These are phyloP conservation scores for Trametes versicolor DNA, from an alignment of 1,284 basidiomycete genomes.

Conservation along the genomic window DNA sequence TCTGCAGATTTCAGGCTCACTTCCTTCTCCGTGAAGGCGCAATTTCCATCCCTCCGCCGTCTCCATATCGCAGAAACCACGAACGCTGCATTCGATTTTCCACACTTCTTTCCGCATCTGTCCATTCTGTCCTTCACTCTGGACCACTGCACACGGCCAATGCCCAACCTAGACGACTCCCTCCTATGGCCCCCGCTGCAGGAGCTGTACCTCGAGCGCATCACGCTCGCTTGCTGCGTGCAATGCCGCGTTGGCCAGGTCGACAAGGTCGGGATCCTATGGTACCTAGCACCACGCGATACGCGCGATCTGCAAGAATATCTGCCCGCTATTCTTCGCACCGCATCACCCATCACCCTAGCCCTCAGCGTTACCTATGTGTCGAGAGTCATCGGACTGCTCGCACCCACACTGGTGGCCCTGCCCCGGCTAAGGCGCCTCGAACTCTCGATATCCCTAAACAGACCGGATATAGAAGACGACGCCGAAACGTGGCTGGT, in stretches of 20 bases:
- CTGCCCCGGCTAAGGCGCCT: not conserved
- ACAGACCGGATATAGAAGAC: not conserved
- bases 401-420: not conserved
- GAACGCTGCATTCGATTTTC: no score
- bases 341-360: not conserved
- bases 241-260: not conserved
- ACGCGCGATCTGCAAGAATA: not conserved
- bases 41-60: no score
- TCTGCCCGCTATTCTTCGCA: not conserved
- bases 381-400: not conserved
- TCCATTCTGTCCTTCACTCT: not conserved
- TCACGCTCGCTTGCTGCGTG: not conserved
- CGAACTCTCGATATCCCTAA: not conserved
- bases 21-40: no score
- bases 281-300: not conserved
- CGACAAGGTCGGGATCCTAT: not conserved
- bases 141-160: not conserved
- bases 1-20: no score
- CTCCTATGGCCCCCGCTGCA: not conserved
- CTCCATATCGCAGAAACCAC: no score
- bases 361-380: not conserved
- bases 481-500: not conserved
- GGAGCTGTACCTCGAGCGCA: not conserved
- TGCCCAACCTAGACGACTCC: no score
- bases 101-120: not conserved